Evolutionary conservation across 495 filamentous ascomycete genomes (phyloP), one percentile per base, ranked within the genome.

Genomic region (Penicillium ochrochloron): DNA sequence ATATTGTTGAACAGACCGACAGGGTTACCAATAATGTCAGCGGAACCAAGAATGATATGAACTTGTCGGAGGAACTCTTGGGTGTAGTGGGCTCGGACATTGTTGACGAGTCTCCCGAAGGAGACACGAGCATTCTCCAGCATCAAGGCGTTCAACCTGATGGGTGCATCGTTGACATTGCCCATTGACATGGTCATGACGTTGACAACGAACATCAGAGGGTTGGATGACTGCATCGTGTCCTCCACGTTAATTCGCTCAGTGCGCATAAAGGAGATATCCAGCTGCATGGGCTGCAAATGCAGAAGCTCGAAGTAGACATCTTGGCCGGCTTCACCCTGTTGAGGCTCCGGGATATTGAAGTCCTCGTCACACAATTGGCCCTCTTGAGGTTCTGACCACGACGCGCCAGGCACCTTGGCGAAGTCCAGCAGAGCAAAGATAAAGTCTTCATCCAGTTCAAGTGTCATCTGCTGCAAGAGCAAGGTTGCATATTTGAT

Each of bases 101-200:
- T 96, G 70, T 88, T 88, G 27, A 91, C 85, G 31, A 99, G 83
- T 15, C 95, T 85, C 8, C 90, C 88, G 15, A 93, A 85, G 1
- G 96, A 97, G 37, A 97, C 91, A 34, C 95, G 90, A 29, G 93
- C 93, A 70, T 99, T 99, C 75, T 98, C 95, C 12, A 99, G 80
- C 85, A 99, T 92, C 35, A 99, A 79, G 14, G 95, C 92, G 66
- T 97, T 98, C 63, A 98, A 85, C 48, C 93, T 87, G 29, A 99
- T 85, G 0, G 95, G 95, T 17, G 95, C 95, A 75, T 99, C 95
- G 70, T 98, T 99, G 82, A 99, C 89, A 70, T 99, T 99, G 57
- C 95, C 95, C 69, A 99, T 92, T 12, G 95, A 96, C 95, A 99
- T 99, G 21, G 95, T 97, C 83, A 99, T 88, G 68, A 97, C 91